Percentiles rank a stretch among this genome's conserved stretches.
These are phyloP conservation scores for Nicotiana undulata DNA, from an alignment of 257 asterid genomes.

Conservation along the genomic window DNA sequence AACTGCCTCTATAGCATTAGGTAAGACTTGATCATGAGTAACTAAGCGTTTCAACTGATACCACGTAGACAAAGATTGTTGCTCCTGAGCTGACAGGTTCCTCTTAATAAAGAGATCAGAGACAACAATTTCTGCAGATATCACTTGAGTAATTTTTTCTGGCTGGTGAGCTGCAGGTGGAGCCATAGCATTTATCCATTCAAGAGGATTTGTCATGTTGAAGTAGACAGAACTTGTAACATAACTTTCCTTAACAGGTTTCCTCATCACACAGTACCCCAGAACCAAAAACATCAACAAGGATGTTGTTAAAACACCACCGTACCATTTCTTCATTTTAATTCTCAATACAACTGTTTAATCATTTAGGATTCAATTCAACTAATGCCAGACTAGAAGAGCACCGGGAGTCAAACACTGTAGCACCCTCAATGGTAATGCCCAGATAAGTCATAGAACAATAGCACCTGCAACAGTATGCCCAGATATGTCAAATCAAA, in stretches of 20 bases:
- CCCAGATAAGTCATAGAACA: constrained; percentile 9
- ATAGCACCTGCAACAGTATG: constrained; percentile 23
- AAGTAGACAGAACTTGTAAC: constrained; percentile 36
- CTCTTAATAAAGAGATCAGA: constrained; percentile 43
- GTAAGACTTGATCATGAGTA: constrained; percentile 56
- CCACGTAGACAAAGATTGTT: constrained; percentile 65
- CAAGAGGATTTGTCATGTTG: constrained; percentile 73
- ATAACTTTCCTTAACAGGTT: constrained; percentile 53
- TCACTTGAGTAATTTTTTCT: constrained; percentile 40
- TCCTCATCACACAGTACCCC: constrained; percentile 50
- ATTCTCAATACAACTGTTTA: constrained; percentile 27
- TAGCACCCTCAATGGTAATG: constrained; percentile 24
- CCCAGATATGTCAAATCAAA: background rate
- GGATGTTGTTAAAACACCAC: constrained; percentile 52
- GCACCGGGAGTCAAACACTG: constrained; percentile 11
- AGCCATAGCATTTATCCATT: constrained; percentile 57
- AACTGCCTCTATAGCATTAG: constrained; percentile 78
- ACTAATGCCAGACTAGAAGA: constrained; percentile 13
- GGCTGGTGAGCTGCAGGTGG: constrained; percentile 53
- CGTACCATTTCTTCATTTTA: constrained; percentile 88
- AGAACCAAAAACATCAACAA: constrained; percentile 57
- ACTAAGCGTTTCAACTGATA: constrained; percentile 48
- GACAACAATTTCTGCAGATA: constrained; percentile 42
- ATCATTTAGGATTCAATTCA: constrained; percentile 19
- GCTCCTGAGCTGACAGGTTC: constrained; percentile 53